A percentile compares a stretch with the other conserved stretches of the same genome.
Conservation (phyloP, 306 rosid genomes). For the Gillenia trifoliata region DNA sequence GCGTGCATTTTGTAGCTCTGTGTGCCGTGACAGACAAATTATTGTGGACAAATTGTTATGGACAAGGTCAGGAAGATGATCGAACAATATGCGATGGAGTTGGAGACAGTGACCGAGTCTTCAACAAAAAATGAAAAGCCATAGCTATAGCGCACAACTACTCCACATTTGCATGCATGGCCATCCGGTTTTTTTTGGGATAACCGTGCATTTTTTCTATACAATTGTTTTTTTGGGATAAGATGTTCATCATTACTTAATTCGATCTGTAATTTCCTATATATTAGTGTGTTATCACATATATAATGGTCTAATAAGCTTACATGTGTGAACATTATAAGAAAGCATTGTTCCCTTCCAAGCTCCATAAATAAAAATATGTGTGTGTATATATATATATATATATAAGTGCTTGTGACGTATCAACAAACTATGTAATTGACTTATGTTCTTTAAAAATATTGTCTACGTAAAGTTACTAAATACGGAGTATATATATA, state of each 20-base stretch:
- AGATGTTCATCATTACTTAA: neutral
- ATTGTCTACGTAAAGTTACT: too few relatives aligned
- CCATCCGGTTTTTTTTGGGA: neutral
- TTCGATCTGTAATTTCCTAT: neutral
- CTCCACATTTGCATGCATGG: neutral
- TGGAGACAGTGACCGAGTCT: neutral
- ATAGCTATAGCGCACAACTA: neutral
- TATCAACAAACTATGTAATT: neutral
- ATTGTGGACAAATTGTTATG: neutral
- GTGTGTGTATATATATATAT: too few relatives aligned
- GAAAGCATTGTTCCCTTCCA: neutral
- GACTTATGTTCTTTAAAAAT: too few relatives aligned
- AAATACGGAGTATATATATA: too few relatives aligned
- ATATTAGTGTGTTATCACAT: neutral
- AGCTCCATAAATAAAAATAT: neutral
- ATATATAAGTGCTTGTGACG: too few relatives aligned
- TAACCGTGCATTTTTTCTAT: neutral
- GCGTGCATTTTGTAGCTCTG: constrained; percentile 8
- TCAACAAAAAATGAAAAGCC: neutral
- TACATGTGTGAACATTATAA: neutral
- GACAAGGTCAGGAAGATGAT: neutral
- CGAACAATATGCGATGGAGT: too few relatives aligned
- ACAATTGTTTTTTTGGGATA: neutral
- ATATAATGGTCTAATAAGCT: neutral
- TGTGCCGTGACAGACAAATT: neutral